Conservation (phyloP, 345 rosid genomes). For the Pistacia vera region DNA sequence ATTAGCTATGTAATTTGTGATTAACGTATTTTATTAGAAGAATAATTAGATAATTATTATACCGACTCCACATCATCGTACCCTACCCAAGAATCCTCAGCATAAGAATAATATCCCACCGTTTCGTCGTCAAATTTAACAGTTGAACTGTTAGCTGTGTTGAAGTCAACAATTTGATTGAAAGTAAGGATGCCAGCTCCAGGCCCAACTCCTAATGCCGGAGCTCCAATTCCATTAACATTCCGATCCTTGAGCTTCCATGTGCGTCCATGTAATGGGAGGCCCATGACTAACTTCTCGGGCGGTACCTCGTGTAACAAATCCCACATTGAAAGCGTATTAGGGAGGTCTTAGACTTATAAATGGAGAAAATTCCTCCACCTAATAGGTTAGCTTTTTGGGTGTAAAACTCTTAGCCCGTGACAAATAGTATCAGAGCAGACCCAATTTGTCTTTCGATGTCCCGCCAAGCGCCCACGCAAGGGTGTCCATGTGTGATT, state of each 20-base stretch:
- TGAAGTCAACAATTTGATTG: slow-evolving; percentile 26
- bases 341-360: too few species aligned
- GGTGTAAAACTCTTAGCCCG: too few species aligned
- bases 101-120: slow-evolving; percentile 38
- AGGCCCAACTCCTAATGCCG: slow-evolving; percentile 31
- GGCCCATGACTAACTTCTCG: slow-evolving; percentile 48
- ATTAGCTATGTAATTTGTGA: too few species aligned
- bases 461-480: too few species aligned
- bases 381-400: too few species aligned
- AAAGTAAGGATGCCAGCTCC: slow-evolving; percentile 31
- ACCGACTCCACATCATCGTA: slow-evolving; percentile 38
- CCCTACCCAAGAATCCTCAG: slow-evolving; percentile 37
- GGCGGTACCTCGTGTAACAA: slow-evolving; percentile 30
- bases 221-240: slow-evolving; percentile 35
- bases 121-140: slow-evolving; percentile 21
- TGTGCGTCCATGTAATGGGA: slow-evolving; percentile 43
- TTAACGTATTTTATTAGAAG: background rate
- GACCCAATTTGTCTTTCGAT: too few species aligned
- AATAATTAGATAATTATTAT: slow-evolving; percentile 16
- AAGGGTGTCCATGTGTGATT: too few species aligned
- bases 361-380: too few species aligned
- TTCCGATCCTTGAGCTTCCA: slow-evolving; percentile 42
- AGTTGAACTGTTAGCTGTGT: background rate
- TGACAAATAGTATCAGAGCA: too few species aligned
- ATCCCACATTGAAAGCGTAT: too few species aligned